Base-by-base conservation (phyloP, 2,329 filamentous ascomycete species). In the Aspergillus sojae region DNA sequence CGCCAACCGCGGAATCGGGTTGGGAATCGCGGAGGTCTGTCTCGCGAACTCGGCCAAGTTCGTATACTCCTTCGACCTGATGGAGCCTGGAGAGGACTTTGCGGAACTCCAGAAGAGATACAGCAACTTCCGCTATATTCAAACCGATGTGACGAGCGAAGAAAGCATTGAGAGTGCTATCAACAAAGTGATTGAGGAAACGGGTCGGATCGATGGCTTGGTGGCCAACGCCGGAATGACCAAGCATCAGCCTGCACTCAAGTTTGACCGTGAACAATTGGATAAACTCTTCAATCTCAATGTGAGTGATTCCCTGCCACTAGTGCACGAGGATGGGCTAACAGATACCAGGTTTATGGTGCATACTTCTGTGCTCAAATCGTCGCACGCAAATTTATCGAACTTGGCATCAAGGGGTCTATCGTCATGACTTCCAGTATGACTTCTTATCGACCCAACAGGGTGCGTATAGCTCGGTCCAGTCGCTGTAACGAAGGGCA, bases 401-500 rank as follows among this genome's bases (percentile, higher is more conserved):
- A 78, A 65, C 75, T 81, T 6, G 79, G 79, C 0, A 72, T 75
- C 57, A 74, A 74, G 64, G 76, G 74, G 1, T 73, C 71, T 0
- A 76, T 77, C 30, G 80, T 84, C 58, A 81, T 83, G 70, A 84
- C 82, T 6, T 78, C 81, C 1, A 78, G 74, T 63, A 84, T 84
- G 81, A 81, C 82, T 3, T 79, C 76, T 3, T 82, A 84, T 69
- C 77, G 81, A 2, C 81, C 81, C 1, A 83, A 84, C 70, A 75
- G 82, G 21, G 71, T 71, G 39, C 58, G 67, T 23, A 6, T 45
- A 16, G 19, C 36, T 28, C 19, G 30, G n/a, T 12, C 23, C 6
- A 9, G 26, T 10, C 26, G 23, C 26, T 50, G n/a, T 14, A 10
- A 19, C 16, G 1, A 10, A 7, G 34, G 16, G 14, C n/a, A 23